Evolutionary conservation across 2,329 filamentous ascomycete genomes (phyloP), one percentile per base, ranked within the genome.

Genomic region (Talaromyces sp.): DNA sequence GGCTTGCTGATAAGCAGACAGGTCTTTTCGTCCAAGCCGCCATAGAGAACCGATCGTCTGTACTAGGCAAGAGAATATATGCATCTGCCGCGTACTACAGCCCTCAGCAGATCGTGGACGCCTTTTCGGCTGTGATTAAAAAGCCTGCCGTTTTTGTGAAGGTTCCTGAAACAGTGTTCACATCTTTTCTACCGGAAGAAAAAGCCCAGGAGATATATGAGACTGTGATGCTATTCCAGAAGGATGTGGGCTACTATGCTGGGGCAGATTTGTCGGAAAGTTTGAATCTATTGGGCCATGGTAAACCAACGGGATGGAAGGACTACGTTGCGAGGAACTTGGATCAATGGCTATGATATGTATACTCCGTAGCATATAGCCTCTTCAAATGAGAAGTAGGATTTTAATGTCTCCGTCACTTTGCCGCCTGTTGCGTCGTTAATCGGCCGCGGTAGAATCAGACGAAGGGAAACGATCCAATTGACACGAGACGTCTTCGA

Each of bases 221-320:
- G 71, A 86, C 84, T 64, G 80, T 84, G 71, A 71, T 79, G 44
- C 73, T 86, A 54, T 71, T 86, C 63, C 75, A 80, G 60, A 31
- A 31, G 12, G 77, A 81, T 23, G 81, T 77, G 33, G 83, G 83
- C 0, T 86, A 86, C 66, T 86, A 79, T 67, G 79, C 77, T 5
- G 81, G 81, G 9, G 80, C 66, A 23, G 61, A 65, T 33, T 62
- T 74, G 23, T 66, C 67, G 8, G 66, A 69, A 5, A 73, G 67
- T 25, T 64, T 68, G 23, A 65, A 67, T 28, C 60, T 73, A 55
- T 46, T 73, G 18, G 70, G 23, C 28, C 5, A 71, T 56, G 59
- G 64, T 21, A 69, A 69, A 52, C 70, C 69, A 9, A 72, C 68
- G 2, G 67, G 62, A 4, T 70, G 71, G 68, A 67, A 68, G 58